Percentiles rank a stretch among this genome's conserved stretches.
phyloP scores from a whole-genome alignment of 164 flowering plant species.

The Cinnamomum micranthum region DNA sequence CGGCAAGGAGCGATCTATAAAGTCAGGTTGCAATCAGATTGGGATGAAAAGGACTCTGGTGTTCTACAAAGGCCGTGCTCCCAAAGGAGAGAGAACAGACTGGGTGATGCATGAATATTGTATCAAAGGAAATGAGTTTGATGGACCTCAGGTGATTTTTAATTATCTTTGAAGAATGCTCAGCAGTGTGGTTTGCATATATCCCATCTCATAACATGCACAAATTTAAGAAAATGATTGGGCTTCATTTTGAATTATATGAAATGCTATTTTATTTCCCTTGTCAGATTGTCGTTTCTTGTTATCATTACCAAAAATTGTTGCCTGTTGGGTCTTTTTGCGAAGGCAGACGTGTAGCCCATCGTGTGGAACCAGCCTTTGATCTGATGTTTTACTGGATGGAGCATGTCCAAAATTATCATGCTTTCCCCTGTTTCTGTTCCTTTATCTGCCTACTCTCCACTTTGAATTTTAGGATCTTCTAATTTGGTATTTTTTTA shows the following conservation, averaged over 20 bases:
- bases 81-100: constrained; percentile 11
- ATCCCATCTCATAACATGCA: background rate
- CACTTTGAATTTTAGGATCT: too few species aligned
- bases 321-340: too few species aligned
- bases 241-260: background rate
- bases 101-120: constrained; percentile 17
- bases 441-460: too few species aligned
- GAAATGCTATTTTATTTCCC: background rate
- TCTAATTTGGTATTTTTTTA: too few species aligned
- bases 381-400: too few species aligned
- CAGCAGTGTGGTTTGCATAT: background rate
- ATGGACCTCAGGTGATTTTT: constrained; percentile 11
- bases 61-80: constrained; percentile 17
- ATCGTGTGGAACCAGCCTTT: too few species aligned
- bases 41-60: constrained; percentile 14
- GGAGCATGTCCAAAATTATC: too few species aligned
- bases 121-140: constrained; percentile 4
- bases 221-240: background rate
- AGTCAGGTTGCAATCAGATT: constrained; percentile 4
- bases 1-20: constrained; percentile 11
- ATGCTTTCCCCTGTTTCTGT: too few species aligned
- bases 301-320: background rate
- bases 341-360: too few species aligned
- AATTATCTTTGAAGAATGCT: background rate
- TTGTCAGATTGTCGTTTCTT: background rate